Percentiles rank a stretch among this genome's conserved stretches.
Evolutionary conservation across 2,329 filamentous ascomycete genomes (phyloP).

Genomic region (Pseudocercospora fijiensis): DNA sequence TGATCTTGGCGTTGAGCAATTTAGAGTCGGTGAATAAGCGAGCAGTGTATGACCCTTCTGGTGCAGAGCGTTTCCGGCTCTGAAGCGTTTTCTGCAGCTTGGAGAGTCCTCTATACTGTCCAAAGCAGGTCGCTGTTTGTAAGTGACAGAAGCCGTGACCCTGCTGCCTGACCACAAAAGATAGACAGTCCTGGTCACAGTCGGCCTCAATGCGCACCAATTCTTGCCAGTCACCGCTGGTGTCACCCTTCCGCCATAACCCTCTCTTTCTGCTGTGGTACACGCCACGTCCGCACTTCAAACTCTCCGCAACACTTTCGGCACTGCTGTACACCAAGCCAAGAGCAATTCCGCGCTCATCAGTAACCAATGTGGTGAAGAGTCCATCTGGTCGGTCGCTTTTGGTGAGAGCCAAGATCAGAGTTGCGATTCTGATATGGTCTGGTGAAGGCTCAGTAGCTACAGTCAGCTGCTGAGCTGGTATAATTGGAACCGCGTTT

Average conservation of each 20-base stretch:
- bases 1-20: conserved; percentile 89
- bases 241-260: conserved; percentile 94
- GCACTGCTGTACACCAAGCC: conserved; percentile 93
- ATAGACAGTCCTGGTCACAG: conserved; percentile 89
- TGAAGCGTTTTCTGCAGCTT: conserved; percentile 84
- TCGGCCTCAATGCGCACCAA: conserved; percentile 81
- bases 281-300: conserved; percentile 78
- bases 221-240: conserved; percentile 90
- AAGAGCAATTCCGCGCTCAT: conserved; percentile 79
- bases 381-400: conserved; percentile 82
- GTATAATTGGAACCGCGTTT: conserved; percentile 67
- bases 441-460: conserved; percentile 59
- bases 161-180: conserved; percentile 85
- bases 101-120: conserved; percentile 75
- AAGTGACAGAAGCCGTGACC: conserved; percentile 91
- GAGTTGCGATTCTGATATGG: conserved; percentile 64
- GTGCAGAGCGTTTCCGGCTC: conserved; percentile 77
- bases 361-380: conserved; percentile 85
- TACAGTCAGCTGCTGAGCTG: conserved; percentile 68
- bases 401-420: conserved; percentile 72
- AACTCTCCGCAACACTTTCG: conserved; percentile 82
- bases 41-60: conserved; percentile 88
- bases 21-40: conserved; percentile 89
- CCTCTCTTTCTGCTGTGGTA: conserved; percentile 96
- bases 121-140: conserved; percentile 89